Evolutionary conservation across 208 protist genomes (phyloP).

Genomic region (Willaertia magna): DNA sequence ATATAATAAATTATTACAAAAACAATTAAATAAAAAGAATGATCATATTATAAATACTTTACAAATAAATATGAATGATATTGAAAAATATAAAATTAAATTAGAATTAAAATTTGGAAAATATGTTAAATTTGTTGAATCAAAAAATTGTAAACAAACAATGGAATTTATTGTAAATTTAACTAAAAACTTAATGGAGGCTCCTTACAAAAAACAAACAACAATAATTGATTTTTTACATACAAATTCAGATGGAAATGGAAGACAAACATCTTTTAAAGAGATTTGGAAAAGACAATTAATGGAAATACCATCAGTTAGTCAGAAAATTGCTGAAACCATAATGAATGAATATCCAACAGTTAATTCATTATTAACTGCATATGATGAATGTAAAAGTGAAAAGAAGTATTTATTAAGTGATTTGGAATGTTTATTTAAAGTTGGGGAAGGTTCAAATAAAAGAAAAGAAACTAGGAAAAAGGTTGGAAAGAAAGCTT

Average conservation of each 20-base stretch:
- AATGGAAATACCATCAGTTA: background rate
- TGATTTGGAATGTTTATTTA: background rate
- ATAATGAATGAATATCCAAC: background rate
- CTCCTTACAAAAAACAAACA: background rate
- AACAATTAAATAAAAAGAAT: background rate
- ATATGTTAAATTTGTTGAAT: background rate
- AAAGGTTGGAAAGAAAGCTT: too few relatives aligned
- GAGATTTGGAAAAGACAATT: background rate
- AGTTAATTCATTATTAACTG: background rate
- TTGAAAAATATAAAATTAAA: background rate
- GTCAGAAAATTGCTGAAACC: background rate
- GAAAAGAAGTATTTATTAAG: background rate
- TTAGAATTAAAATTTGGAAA: background rate
- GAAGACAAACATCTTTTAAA: background rate
- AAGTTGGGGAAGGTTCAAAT: too few relatives aligned
- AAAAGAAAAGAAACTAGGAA: too few relatives aligned
- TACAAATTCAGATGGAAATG: background rate
- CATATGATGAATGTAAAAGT: background rate
- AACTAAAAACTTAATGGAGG: background rate
- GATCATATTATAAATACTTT: too few relatives aligned
- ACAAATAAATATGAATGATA: background rate
- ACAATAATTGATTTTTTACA: background rate
- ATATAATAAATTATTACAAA: background rate
- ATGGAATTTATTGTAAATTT: background rate
- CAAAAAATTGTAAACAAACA: background rate